Conservation (phyloP, 176 grass and related monocot species). For the Raddia distichophylla region DNA sequence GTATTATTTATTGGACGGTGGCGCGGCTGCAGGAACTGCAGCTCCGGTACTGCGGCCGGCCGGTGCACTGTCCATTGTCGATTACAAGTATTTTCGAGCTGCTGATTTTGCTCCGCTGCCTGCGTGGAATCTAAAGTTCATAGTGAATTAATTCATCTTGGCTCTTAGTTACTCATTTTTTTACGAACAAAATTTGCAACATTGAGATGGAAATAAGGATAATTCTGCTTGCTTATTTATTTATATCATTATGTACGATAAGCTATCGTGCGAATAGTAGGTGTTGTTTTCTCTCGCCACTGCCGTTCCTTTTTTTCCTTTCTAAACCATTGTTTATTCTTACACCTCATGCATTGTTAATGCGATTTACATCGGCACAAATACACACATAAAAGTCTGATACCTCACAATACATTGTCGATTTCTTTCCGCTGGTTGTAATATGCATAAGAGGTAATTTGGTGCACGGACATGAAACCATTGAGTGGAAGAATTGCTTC, state of each 20-base stretch:
- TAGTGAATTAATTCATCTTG: background rate
- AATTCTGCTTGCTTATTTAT: constrained; percentile 18
- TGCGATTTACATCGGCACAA: background rate
- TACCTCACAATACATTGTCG: too few species aligned
- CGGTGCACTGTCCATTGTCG: background rate
- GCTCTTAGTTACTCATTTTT: background rate
- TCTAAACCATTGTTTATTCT: background rate
- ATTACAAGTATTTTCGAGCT: background rate
- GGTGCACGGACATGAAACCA: too few species aligned
- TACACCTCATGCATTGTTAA: background rate
- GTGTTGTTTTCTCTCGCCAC: background rate
- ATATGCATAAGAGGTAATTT: too few species aligned
- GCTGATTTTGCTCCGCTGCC: constrained; percentile 28
- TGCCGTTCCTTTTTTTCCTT: too few species aligned
- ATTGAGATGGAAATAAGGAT: constrained; percentile 6
- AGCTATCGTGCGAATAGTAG: background rate
- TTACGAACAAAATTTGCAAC: background rate
- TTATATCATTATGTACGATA: background rate
- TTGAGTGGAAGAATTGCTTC: too few species aligned
- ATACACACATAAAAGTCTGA: background rate
- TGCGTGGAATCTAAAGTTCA: background rate
- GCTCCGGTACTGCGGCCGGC: background rate
- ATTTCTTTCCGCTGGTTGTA: too few species aligned
- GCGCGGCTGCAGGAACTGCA: constrained; percentile 44
- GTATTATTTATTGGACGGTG: constrained; percentile 29